A percentile compares a stretch with the other conserved stretches of the same genome.
Evolutionary conservation across 2,329 filamentous ascomycete species (phyloP).

Genomic region (Sordariomycetes sp.): DNA sequence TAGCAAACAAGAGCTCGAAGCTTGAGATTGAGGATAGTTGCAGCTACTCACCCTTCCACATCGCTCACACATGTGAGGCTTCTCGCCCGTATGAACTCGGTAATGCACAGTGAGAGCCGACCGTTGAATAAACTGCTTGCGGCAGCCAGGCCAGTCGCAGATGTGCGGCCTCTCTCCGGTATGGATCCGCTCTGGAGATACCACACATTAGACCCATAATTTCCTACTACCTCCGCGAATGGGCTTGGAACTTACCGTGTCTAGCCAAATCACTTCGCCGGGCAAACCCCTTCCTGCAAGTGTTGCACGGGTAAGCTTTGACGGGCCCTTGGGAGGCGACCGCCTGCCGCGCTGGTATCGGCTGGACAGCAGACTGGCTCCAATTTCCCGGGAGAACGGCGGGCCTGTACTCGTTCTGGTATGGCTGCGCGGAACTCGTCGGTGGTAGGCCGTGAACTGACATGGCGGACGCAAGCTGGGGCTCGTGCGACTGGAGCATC

Average conservation of each 20-base stretch:
- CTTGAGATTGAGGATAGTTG: constrained; percentile 6
- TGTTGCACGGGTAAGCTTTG: constrained; percentile 80
- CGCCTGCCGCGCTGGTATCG: constrained; percentile 10
- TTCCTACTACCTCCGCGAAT: background rate
- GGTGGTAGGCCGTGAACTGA: constrained; percentile 17
- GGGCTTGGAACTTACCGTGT: constrained; percentile 57
- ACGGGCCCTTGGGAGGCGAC: constrained; percentile 25
- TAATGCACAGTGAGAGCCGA: constrained; percentile 92
- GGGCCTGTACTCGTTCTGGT: constrained; percentile 9
- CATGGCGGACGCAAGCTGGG: constrained; percentile 23
- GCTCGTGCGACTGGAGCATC: constrained; percentile 23
- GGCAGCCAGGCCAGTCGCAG: constrained; percentile 79
- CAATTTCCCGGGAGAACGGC: constrained; percentile 4
- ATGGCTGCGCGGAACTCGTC: constrained; percentile 7
- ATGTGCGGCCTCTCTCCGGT: constrained; percentile 83
- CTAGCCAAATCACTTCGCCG: constrained; percentile 86
- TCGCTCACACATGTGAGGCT: constrained; percentile 94
- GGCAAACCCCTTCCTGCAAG: constrained; percentile 86
- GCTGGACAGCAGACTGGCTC: constrained; percentile 13
- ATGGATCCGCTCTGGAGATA: constrained; percentile 82
- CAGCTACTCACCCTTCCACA: constrained; percentile 74
- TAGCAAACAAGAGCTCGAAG: constrained; percentile 2
- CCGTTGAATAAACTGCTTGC: constrained; percentile 94
- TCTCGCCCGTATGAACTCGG: constrained; percentile 94
- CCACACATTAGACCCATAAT: constrained; percentile 13